Percentiles rank a stretch among this genome's conserved stretches.
These are phyloP conservation scores for Penicillium coffeae DNA, from an alignment of 495 filamentous ascomycete genomes.

Conservation along the genomic window DNA sequence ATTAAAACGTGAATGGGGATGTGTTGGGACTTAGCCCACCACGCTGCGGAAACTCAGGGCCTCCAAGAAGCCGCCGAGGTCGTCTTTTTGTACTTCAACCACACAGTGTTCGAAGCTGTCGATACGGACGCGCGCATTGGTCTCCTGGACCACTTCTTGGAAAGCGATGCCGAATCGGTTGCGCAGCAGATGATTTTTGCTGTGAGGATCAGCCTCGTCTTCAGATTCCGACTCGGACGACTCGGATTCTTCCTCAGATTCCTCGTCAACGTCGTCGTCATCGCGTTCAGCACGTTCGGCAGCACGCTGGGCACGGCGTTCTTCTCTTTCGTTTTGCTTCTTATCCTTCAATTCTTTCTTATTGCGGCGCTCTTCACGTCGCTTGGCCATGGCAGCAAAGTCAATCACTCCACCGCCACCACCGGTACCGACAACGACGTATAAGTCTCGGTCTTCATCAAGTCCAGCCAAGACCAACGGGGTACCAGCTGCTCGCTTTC, in stretches of 20 bases:
- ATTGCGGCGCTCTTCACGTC: constrained; percentile 59
- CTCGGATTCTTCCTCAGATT: constrained; percentile 55
- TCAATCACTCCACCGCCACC: constrained; percentile 63
- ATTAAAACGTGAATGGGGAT: constrained; percentile 24
- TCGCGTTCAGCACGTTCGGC: constrained; percentile 43
- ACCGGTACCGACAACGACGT: constrained; percentile 86
- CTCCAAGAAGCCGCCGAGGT: constrained; percentile 87
- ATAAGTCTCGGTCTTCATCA: constrained; percentile 83
- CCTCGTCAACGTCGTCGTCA: constrained; percentile 58
- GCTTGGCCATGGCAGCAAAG: constrained; percentile 58
- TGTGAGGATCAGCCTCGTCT: constrained; percentile 54
- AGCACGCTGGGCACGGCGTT: constrained; percentile 48
- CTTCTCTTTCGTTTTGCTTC: constrained; percentile 59
- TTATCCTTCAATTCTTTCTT: constrained; percentile 55
- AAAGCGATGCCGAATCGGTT: constrained; percentile 95
- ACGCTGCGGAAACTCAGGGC: constrained; percentile 87
- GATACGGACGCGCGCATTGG: constrained; percentile 82
- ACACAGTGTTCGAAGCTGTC: constrained; percentile 98
- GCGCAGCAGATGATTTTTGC: constrained; percentile 61
- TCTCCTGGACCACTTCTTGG: constrained; percentile 90
- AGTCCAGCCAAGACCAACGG: constrained; percentile 86
- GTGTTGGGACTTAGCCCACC: constrained; percentile 57
- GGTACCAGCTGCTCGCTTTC: constrained; percentile 54
- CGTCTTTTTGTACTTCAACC: constrained; percentile 94
- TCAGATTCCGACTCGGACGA: constrained; percentile 55